Percentiles rank a stretch among this genome's conserved stretches.
These are phyloP conservation scores for Pelargonium citronellum DNA, from an alignment of 441 rosid species.

Conservation along the genomic window DNA sequence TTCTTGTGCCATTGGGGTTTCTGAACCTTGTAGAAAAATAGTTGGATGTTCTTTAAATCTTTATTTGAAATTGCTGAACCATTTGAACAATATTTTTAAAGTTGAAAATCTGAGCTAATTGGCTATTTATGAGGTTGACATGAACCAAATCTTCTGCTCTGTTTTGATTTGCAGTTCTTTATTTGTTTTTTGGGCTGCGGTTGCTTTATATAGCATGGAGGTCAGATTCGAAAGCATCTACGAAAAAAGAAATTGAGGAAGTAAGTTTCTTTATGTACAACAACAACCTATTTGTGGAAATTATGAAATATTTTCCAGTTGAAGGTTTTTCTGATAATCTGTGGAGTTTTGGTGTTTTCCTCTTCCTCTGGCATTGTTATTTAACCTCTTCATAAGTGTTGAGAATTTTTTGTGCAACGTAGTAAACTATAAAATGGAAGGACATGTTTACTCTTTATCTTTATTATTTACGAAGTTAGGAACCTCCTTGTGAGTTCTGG, in stretches of 20 bases:
- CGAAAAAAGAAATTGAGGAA: slow-evolving; percentile 96
- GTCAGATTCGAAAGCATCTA: slow-evolving; percentile 81
- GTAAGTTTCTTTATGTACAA: slow-evolving; percentile 37
- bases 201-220: slow-evolving; percentile 97
- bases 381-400: background rate
- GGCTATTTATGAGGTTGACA: background rate
- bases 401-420: background rate
- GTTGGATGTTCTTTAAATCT: background rate
- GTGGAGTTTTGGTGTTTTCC: background rate
- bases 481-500: background rate
- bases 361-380: background rate
- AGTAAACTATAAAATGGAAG: slow-evolving; percentile 3
- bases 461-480: background rate
- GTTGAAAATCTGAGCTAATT: background rate
- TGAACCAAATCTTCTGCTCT: background rate
- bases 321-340: background rate
- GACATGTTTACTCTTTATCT: background rate
- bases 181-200: slow-evolving; percentile 84
- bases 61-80: background rate
- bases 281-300: background rate
- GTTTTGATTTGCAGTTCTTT: slow-evolving; percentile 54
- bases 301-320: background rate
- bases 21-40: background rate
- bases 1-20: background rate
- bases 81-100: too few relatives aligned